These are phyloP conservation scores for Colletotrichum scovillei DNA, from an alignment of 2,329 filamentous ascomycete genomes.

Conservation along the genomic window DNA sequence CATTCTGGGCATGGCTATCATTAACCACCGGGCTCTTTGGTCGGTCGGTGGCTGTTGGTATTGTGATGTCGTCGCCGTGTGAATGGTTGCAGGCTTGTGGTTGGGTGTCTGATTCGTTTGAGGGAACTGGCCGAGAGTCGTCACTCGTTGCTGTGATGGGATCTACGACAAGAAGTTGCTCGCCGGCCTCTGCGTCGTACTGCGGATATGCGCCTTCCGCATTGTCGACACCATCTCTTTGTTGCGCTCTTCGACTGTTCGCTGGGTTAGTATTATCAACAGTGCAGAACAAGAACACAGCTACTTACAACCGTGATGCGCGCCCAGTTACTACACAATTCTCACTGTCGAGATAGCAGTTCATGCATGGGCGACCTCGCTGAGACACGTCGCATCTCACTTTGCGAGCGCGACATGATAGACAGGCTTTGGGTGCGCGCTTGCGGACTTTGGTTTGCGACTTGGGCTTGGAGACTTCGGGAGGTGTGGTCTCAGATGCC, in stretches of 20 bases:
- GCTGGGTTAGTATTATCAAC: not conserved
- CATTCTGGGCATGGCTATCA: not conserved
- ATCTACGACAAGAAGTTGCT: slow-evolving; percentile 42
- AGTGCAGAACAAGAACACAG: not conserved
- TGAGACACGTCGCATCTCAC: slow-evolving; percentile 63
- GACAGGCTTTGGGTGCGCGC: slow-evolving; percentile 61
- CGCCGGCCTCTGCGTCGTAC: slow-evolving; percentile 41
- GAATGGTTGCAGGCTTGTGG: not conserved
- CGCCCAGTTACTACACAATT: slow-evolving; percentile 53
- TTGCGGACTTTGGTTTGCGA: slow-evolving; percentile 51
- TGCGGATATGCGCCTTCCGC: slow-evolving; percentile 44
- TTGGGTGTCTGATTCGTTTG: not conserved
- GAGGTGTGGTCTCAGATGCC: slow-evolving; percentile 37
- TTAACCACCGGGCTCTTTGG: slow-evolving; percentile 9
- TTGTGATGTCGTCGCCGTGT: not conserved
- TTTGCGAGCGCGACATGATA: slow-evolving; percentile 63
- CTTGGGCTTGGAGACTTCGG: slow-evolving; percentile 43
- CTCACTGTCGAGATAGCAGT: slow-evolving; percentile 63
- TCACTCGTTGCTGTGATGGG: slow-evolving; percentile 43
- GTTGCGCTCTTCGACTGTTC: slow-evolving; percentile 43
- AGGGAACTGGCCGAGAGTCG: slow-evolving; percentile 38
- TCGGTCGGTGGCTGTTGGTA: not conserved
- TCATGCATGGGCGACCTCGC: slow-evolving; percentile 61
- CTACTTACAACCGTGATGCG: slow-evolving; percentile 52
- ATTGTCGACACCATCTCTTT: slow-evolving; percentile 42